Evolutionary conservation across 495 filamentous ascomycete genomes (phyloP), one percentile per base, ranked within the genome.

Genomic region (Aspergillus taichungensis): DNA sequence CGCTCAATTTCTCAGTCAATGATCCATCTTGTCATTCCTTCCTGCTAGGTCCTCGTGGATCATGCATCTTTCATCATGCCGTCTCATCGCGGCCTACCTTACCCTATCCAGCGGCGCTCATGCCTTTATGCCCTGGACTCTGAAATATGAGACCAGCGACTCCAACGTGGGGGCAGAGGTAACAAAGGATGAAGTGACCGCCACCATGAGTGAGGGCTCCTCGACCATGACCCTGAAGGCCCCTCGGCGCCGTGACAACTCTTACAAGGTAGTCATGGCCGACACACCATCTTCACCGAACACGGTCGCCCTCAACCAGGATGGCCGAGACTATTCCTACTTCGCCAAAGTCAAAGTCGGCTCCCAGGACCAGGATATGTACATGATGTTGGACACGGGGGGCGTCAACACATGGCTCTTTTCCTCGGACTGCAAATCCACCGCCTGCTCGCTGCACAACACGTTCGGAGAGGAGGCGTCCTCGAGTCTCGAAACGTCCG

Each of bases 351-450:
- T 84, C n/a, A 56, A 67, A 34, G 70, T 92, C 37, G 88, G 88
- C 34, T 80, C 84, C 0, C 58, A 74, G 28, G 63, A 71, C 32
- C 77, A 82, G 49, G 62, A 74, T 6, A 68, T 89, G 57, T 80
- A 79, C 62, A 77, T 94, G 73, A 73, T 88, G 33, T 55, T 94
- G 29, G 88, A 94, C 58, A 87, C 85, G 11, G 87, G 87, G 14
- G 83, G 85, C 7, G 75, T 78, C 13, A 83, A 81, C 53, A 85
- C 79, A 8, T 94, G 87, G 87, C 74, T 92, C 24, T 88, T 88
- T 69, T 73, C 76, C 14, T 64, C 78, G 8, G 57, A 71, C 30
- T 94, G 88, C 66, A 71, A 60, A 13, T 71, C 75, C 3, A 54
- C 56, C 13, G 73, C 82, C 13, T 94, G 88, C 53, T 51, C 55